These are phyloP conservation scores for Boeremia exigua DNA, from an alignment of 2,329 filamentous ascomycete species.

Conservation along the genomic window DNA sequence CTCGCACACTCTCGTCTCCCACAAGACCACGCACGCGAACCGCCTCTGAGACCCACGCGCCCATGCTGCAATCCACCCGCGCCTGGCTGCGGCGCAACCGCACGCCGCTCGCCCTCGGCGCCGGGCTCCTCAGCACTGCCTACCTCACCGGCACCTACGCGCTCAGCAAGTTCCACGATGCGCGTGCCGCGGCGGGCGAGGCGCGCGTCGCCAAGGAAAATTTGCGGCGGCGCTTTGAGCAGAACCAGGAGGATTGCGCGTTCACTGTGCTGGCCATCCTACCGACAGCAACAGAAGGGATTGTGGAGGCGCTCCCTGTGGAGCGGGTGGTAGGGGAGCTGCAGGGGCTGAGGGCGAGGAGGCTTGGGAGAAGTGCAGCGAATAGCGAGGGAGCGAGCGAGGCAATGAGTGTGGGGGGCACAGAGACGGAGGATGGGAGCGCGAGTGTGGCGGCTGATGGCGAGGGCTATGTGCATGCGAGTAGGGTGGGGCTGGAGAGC, in stretches of 20 bases:
- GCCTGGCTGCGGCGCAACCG: constrained; percentile 93
- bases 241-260: constrained; percentile 98
- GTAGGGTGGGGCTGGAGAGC: constrained; percentile 63
- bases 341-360: constrained; percentile 86
- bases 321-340: constrained; percentile 93
- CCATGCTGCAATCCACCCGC: constrained; percentile 75
- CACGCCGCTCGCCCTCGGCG: constrained; percentile 85
- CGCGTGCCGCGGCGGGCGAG: constrained; percentile 93
- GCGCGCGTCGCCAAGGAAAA: constrained; percentile 97
- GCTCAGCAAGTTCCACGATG: constrained; percentile 86
- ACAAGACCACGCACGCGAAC: too few species aligned
- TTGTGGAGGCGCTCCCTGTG: constrained; percentile 85
- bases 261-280: constrained; percentile 96
- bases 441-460: constrained; percentile 70
- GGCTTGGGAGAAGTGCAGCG: constrained; percentile 65
- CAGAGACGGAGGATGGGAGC: constrained; percentile 72
- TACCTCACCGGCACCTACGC: constrained; percentile 95
- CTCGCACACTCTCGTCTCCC: too few species aligned
- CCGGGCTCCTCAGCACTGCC: constrained; percentile 84
- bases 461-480: constrained; percentile 83
- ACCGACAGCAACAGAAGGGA: constrained; percentile 87
- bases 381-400: constrained; percentile 65
- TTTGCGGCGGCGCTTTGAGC: constrained; percentile 92
- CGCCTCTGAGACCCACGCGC: neutral
- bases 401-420: constrained; percentile 65